phyloP scores from a whole-genome alignment of 1,284 basidiomycete genomes.

The Pterulicium gracile region DNA sequence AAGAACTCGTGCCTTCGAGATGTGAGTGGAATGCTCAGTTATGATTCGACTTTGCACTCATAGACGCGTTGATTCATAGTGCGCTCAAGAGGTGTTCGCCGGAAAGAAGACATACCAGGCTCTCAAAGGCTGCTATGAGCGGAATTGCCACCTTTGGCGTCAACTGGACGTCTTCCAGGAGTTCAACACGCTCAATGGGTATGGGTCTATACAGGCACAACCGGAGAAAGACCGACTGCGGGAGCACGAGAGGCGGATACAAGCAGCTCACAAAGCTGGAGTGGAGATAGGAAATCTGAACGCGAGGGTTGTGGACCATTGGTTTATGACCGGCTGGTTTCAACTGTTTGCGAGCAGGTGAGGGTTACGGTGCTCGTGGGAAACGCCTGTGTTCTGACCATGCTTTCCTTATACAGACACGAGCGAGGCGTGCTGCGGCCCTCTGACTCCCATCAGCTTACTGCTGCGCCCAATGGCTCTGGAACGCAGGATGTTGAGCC shows the following conservation, averaged over 20 bases:
- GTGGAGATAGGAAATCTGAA: slow-evolving; percentile 61
- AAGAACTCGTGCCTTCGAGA: slow-evolving; percentile 73
- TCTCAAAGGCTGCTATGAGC: slow-evolving; percentile 70
- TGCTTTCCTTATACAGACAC: too few relatives aligned
- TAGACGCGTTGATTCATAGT: slow-evolving; percentile 29
- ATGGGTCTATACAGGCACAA: slow-evolving; percentile 25
- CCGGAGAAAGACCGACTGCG: slow-evolving; percentile 49
- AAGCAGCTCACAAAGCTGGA: slow-evolving; percentile 45
- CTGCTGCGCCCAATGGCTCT: too few relatives aligned
- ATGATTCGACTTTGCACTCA: slow-evolving; percentile 1
- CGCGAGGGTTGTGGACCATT: slow-evolving; percentile 61
- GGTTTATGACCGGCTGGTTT: slow-evolving; percentile 67
- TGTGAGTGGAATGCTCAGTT: slow-evolving; percentile 26
- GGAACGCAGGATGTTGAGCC: too few relatives aligned
- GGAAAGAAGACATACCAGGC: slow-evolving; percentile 70
- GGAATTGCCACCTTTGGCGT: slow-evolving; percentile 70
- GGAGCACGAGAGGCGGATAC: slow-evolving; percentile 55
- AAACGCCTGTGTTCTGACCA: too few relatives aligned
- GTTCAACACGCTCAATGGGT: slow-evolving; percentile 32
- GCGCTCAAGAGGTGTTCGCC: slow-evolving; percentile 53
- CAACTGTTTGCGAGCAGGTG: slow-evolving; percentile 53
- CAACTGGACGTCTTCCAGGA: slow-evolving; percentile 62
- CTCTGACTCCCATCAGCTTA: too few relatives aligned
- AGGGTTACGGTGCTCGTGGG: too few relatives aligned
- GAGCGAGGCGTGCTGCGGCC: too few relatives aligned